Conservation (phyloP, 805 yeast species). For the Ascoidea tarda region DNA sequence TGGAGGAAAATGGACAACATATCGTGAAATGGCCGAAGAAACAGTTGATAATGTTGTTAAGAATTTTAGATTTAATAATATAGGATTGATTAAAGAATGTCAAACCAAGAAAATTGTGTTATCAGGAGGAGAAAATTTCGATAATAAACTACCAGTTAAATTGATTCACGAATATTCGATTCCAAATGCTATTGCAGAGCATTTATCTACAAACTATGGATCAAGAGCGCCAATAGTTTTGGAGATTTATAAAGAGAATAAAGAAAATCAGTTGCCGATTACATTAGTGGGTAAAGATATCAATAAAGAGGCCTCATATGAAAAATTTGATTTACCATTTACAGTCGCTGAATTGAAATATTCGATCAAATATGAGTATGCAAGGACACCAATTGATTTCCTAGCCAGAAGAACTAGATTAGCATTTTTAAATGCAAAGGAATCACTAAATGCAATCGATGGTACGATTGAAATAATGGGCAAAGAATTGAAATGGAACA, state of each 20-base stretch:
- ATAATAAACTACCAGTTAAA: slow-evolving; percentile 58
- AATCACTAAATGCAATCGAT: slow-evolving; percentile 68
- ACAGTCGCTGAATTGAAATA: slow-evolving; percentile 84
- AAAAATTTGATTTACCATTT: slow-evolving; percentile 64
- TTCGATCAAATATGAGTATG: slow-evolving; percentile 69
- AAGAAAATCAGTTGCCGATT: slow-evolving; percentile 47
- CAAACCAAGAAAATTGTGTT: slow-evolving; percentile 33
- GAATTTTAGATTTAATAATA: slow-evolving; percentile 19
- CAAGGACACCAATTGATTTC: slow-evolving; percentile 81
- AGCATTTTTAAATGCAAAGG: slow-evolving; percentile 81
- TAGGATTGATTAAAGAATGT: slow-evolving; percentile 24
- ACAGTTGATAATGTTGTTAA: slow-evolving; percentile 64
- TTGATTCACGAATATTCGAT: slow-evolving; percentile 67
- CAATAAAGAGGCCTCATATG: slow-evolving; percentile 22
- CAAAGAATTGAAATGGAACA: slow-evolving; percentile 63
- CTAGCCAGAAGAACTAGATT: slow-evolving; percentile 86
- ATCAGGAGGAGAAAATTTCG: slow-evolving; percentile 74
- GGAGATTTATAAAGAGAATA: slow-evolving; percentile 30
- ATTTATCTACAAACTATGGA: slow-evolving; percentile 80
- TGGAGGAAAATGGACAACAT: slow-evolving; percentile 98
- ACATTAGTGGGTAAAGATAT: slow-evolving; percentile 35
- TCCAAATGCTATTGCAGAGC: slow-evolving; percentile 63
- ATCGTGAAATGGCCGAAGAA: slow-evolving; percentile 95
- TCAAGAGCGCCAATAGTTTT: slow-evolving; percentile 73
- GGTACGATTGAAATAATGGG: slow-evolving; percentile 81